Percentiles rank a stretch among this genome's conserved stretches.
Evolutionary conservation across 139 green algal species (phyloP).

Genomic region (Micromonas commoda): DNA sequence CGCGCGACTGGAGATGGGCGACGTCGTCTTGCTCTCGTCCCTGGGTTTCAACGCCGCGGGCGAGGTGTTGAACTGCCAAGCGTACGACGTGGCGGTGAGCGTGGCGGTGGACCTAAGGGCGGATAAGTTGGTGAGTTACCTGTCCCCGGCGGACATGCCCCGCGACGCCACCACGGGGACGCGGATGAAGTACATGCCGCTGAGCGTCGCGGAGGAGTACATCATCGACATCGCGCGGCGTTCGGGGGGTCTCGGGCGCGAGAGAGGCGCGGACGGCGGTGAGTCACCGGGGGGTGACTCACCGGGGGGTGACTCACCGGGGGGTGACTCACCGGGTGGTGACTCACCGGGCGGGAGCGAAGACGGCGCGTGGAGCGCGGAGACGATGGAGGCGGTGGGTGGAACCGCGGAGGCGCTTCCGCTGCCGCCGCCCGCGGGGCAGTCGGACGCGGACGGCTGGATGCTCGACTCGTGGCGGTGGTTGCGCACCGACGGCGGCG

Average conservation of each 20-base stretch:
- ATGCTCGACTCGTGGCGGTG: background rate
- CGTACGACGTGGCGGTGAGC: conserved; percentile 74
- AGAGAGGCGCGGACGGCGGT: background rate
- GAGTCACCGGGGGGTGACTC: background rate
- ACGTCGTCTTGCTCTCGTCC: conserved; percentile 87
- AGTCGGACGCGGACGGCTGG: background rate
- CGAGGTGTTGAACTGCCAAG: conserved; percentile 94
- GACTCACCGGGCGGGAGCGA: background rate
- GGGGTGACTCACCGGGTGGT: background rate
- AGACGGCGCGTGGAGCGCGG: background rate
- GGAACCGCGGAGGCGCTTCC: no score
- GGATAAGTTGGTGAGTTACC: conserved; percentile 88
- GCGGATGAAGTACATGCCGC: background rate
- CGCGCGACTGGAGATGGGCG: conserved; percentile 66
- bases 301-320: background rate
- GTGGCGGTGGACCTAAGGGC: conserved; percentile 62
- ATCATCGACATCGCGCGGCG: conserved; percentile 37
- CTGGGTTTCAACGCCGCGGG: conserved; percentile 68
- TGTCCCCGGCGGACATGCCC: background rate
- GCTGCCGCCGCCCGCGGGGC: no score
- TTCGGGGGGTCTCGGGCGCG: no score
- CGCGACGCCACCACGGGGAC: background rate
- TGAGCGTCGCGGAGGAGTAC: conserved; percentile 62
- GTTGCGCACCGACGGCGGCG: no score
- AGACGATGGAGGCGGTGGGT: conserved; percentile 9